Percentiles rank a stretch among this genome's conserved stretches.
Evolutionary conservation across 1,284 basidiomycete species (phyloP).

Genomic region (Malassezia obtusa): DNA sequence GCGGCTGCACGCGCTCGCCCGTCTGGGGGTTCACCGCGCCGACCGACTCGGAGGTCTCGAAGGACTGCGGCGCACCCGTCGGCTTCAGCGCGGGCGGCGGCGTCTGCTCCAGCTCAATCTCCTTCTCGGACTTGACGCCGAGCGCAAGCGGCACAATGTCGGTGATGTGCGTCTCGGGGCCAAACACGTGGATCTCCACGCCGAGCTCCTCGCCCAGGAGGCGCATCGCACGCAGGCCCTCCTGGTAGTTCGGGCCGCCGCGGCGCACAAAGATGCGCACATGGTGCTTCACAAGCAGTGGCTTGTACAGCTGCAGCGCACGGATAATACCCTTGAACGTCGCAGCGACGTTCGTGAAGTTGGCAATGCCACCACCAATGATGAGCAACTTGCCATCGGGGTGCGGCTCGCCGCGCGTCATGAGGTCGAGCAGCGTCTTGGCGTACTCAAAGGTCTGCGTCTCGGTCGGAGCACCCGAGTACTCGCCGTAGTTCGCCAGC

Average conservation of each 20-base stretch:
- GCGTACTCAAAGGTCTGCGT: constrained; percentile 99
- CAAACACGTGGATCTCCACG: constrained; percentile 88
- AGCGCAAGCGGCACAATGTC: constrained; percentile 95
- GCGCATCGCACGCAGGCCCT: constrained; percentile 97
- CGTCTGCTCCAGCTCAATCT: constrained; percentile 50
- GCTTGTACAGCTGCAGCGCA: constrained; percentile 85
- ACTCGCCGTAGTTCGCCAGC: constrained; percentile 98
- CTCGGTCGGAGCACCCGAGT: constrained; percentile 95
- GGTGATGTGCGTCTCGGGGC: constrained; percentile 97
- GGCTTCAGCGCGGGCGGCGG: constrained; percentile 23
- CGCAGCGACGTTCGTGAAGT: constrained; percentile 98
- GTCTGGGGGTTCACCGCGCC: constrained; percentile 62
- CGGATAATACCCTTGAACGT: constrained; percentile 99
- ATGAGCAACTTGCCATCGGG: constrained; percentile 83
- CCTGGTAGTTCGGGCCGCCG: constrained; percentile 99
- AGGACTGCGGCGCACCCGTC: constrained; percentile 20
- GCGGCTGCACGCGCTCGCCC: constrained; percentile 70
- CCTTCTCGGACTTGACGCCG: constrained; percentile 55
- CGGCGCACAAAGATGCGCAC: constrained; percentile 70
- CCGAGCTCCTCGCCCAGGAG: constrained; percentile 93
- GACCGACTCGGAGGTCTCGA: constrained; percentile 49
- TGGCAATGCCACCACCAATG: constrained; percentile 99
- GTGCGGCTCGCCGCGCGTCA: constrained; percentile 60
- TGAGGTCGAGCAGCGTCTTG: constrained; percentile 95
- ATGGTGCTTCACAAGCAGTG: constrained; percentile 34